These are phyloP conservation scores for Naumovozyma castellii DNA, from an alignment of 805 yeast species.

Conservation along the genomic window DNA sequence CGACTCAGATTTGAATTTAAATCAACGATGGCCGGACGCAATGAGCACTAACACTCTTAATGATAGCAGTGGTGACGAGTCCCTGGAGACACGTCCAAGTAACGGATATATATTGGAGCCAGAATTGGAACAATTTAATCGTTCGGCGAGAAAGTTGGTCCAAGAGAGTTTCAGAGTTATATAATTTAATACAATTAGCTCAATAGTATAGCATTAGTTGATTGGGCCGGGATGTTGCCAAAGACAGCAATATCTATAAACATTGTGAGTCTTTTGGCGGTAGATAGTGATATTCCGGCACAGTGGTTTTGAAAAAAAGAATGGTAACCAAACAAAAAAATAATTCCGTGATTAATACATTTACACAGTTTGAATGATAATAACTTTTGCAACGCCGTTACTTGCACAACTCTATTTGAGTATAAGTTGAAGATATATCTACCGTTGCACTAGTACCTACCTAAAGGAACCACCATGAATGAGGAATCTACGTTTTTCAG, in stretches of 20 bases:
- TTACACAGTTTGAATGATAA: not conserved
- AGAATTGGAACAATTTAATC: constrained; percentile 19
- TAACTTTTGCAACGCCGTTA: not conserved
- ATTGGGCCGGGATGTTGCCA: not conserved
- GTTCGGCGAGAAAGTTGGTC: constrained; percentile 13
- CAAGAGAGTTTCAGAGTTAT: constrained; percentile 11
- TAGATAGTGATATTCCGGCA: no score
- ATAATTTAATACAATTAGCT: no score
- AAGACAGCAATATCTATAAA: no score
- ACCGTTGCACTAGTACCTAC: no score
- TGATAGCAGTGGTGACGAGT: not conserved
- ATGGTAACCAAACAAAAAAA: no score
- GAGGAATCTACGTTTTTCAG: constrained; percentile 24
- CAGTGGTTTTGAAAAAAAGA: no score
- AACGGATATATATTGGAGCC: constrained; percentile 13
- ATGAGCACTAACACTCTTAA: no score
- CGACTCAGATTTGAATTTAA: not conserved
- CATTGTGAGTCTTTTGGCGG: no score
- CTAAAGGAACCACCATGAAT: constrained; percentile 10
- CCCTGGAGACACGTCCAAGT: not conserved
- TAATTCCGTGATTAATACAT: no score
- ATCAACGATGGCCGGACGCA: no score
- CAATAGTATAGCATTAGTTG: no score
- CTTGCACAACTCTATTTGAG: not conserved
- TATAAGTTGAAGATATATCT: no score